Conservation (phyloP, 306 rosid genomes). For the Glycine latifolia region DNA sequence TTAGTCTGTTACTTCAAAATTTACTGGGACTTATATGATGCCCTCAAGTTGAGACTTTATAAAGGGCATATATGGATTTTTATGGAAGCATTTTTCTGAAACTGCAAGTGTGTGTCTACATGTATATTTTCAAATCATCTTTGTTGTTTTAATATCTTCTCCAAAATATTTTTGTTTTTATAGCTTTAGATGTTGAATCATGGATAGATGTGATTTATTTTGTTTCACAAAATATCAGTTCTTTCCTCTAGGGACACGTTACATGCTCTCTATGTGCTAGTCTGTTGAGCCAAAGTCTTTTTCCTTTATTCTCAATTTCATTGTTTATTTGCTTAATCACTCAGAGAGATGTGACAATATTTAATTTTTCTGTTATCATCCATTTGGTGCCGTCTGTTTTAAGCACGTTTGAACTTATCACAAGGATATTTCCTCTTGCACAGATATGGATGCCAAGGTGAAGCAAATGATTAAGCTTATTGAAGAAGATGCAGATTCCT, state of each 20-base stretch:
- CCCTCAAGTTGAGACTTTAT: too few relatives aligned
- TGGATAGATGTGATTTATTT: slow-evolving; percentile 13
- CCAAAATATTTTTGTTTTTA: slow-evolving; percentile 19
- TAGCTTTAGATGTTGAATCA: slow-evolving; percentile 35
- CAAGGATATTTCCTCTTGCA: slow-evolving; percentile 36
- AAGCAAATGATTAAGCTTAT: slow-evolving; percentile 97
- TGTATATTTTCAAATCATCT: neutral
- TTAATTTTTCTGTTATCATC: slow-evolving; percentile 27
- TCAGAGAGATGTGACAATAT: neutral
- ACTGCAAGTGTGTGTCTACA: neutral
- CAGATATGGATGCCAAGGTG: slow-evolving; percentile 97
- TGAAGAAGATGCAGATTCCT: slow-evolving; percentile 99
- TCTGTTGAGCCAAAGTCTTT: neutral
- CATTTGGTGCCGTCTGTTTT: slow-evolving; percentile 1
- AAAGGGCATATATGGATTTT: neutral
- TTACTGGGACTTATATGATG: neutral
- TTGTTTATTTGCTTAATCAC: slow-evolving; percentile 23
- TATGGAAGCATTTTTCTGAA: slow-evolving; percentile 29
- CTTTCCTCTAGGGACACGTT: slow-evolving; percentile 12
- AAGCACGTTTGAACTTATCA: slow-evolving; percentile 21
- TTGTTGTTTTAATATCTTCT: neutral
- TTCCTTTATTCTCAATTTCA: slow-evolving; percentile 14
- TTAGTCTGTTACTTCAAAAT: slow-evolving; percentile 9
- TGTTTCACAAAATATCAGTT: neutral
- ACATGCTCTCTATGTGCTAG: slow-evolving; percentile 12